Conservation (phyloP, 2,329 filamentous ascomycete genomes). For the Calonectria henricotiae region DNA sequence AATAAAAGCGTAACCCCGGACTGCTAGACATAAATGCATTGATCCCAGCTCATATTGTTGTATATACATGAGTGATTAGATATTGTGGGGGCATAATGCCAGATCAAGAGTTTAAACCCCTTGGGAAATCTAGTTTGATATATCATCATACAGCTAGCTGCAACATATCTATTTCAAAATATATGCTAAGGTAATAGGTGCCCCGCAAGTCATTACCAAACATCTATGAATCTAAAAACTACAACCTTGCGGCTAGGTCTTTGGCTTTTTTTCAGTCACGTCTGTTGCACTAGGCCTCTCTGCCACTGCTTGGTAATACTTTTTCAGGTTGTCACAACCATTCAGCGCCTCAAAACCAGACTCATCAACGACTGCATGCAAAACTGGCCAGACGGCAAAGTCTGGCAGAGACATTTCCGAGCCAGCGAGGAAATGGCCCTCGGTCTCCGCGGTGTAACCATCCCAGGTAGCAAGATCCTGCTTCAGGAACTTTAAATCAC, state of each 20-base stretch:
- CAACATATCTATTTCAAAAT: constrained; percentile 20
- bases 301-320: constrained; percentile 59
- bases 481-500: constrained; percentile 49
- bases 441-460: constrained; percentile 52
- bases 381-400: constrained; percentile 72
- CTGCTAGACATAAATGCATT: background rate
- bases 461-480: constrained; percentile 63
- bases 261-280: constrained; percentile 43
- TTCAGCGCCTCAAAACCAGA: constrained; percentile 55
- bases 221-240: background rate
- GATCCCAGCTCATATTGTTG: background rate
- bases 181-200: background rate
- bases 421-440: constrained; percentile 65
- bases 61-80: background rate
- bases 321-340: constrained; percentile 53
- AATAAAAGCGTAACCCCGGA: background rate
- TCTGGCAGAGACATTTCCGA: constrained; percentile 65
- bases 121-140: background rate
- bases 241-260: background rate
- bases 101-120: background rate
- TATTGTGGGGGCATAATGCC: background rate
- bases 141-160: constrained; percentile 12
- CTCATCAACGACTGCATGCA: constrained; percentile 64
- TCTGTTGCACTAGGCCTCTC: constrained; percentile 47
- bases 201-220: background rate